Evolutionary conservation across 2,329 filamentous ascomycete species (phyloP).

Genomic region (Epichloe elymi): DNA sequence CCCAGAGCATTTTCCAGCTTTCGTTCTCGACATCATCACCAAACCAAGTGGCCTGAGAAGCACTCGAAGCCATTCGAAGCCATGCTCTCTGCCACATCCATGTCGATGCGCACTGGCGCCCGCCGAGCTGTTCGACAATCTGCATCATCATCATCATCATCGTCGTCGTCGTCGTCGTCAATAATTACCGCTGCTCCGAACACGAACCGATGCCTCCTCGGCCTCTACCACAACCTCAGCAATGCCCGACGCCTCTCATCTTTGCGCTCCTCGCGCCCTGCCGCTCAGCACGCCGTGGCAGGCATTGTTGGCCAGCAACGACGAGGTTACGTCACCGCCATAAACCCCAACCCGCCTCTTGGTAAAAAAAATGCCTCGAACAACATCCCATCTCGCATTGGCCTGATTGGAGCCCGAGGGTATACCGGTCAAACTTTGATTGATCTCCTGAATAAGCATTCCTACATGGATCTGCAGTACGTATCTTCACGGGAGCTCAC

Average conservation of each 20-base stretch:
- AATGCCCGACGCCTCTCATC: not conserved
- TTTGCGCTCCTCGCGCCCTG: not conserved
- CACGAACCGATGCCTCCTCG: not conserved
- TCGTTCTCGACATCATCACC: not conserved
- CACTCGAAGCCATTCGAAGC: not conserved
- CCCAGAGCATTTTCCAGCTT: too few species aligned
- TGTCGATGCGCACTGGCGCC: not conserved
- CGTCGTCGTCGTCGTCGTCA: not conserved
- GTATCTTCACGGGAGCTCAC: conserved; percentile 88
- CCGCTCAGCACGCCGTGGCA: not conserved
- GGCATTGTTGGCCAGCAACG: not conserved
- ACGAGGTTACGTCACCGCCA: not conserved
- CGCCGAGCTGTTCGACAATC: not conserved
- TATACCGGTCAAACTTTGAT: conserved; percentile 53
- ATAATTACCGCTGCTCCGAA: not conserved
- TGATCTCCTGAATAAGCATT: conserved; percentile 74
- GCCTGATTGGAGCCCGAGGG: conserved; percentile 79
- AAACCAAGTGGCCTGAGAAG: conserved; percentile 3
- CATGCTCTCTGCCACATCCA: conserved; percentile 3
- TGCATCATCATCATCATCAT: not conserved
- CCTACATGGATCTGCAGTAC: conserved; percentile 76
- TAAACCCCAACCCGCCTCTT: conserved; percentile 47
- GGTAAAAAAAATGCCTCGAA: conserved; percentile 81
- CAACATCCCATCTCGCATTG: conserved; percentile 63
- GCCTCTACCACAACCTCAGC: not conserved